Base-by-base conservation (phyloP, 208 protist species). In the Leptomonas seymouri region DNA sequence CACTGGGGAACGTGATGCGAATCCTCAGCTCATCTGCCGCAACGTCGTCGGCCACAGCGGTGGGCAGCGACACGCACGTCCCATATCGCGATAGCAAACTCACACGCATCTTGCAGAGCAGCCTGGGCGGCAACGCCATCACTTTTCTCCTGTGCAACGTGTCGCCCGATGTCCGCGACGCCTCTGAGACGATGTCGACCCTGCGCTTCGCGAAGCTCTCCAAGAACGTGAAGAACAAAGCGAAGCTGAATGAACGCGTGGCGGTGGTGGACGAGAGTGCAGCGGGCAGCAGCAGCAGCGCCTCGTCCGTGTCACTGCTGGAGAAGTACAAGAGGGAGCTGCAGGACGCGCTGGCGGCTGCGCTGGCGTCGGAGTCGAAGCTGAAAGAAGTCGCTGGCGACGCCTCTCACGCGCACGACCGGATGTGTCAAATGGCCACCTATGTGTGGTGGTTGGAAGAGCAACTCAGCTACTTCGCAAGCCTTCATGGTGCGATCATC, bases 41-140 rank as follows among this genome's bases (percentile, higher is more conserved):
- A 7, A 34, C 62, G 25, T 30, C 56, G 9, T 23, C 48, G 30
- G 30, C 46, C 41, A 36, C 56, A 39, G 15, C 21, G 15, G 41
- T 1, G 11, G 28, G 25, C 41, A 50, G 2, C 57, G 50, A 55
- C 3, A 27, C 45, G 31, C 82, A 95, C 67, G 81, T 97, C n/a
- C 92, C 93, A 2, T 98, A 93, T 66, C 87, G 96, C 27, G 89
- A 96, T 65, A 88, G 77, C 53, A 97, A 97, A 63, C 90, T 98
- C 46, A 98, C 97, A 20, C 78, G 79, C 45, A 66, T 98, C 0
- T 78, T 98, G 44, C 78, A 87, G 51, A 82, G 90, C 72, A 87
- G 87, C 63, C 85, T 98, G 18, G 88, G 85, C 30, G 87, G 86
- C 30, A 94, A 93, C 58, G 80, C 87, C 16, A 57, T 89, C 14